Conservation (phyloP, 2,329 filamentous ascomycete genomes). For the Fusarium succisae region DNA sequence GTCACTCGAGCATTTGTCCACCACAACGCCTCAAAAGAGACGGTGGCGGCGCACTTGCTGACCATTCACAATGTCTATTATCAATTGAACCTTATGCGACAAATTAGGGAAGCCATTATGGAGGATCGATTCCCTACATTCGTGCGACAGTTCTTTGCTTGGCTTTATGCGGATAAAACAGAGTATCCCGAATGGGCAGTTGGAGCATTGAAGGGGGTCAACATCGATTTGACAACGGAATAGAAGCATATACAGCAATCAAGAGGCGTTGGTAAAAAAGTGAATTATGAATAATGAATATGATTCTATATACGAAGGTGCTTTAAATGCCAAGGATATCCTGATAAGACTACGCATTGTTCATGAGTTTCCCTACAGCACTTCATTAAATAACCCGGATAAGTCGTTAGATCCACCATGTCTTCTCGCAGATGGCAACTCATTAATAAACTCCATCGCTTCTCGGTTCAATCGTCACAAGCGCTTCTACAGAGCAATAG, state of each 20-base stretch:
- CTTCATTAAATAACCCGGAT: constrained; percentile 36
- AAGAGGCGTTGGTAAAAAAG: constrained; percentile 14
- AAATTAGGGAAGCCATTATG: constrained; percentile 79
- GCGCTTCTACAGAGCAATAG: constrained; percentile 37
- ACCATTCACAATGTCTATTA: constrained; percentile 98
- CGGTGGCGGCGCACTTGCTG: constrained; percentile 83
- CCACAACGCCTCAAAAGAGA: constrained; percentile 94
- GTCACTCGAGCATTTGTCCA: constrained; percentile 90
- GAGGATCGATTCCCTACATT: constrained; percentile 84
- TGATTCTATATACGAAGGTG: constrained; percentile 36
- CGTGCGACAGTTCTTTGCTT: constrained; percentile 78
- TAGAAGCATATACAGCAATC: constrained; percentile 11
- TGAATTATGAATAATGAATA: constrained; percentile 25
- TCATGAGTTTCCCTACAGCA: constrained; percentile 15
- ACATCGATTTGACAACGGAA: constrained; percentile 66
- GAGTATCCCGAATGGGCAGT: constrained; percentile 87
- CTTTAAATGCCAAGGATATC: constrained; percentile 20
- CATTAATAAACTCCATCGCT: constrained; percentile 4
- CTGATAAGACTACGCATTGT: constrained; percentile 5
- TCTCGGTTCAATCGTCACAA: neutral
- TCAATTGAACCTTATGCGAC: constrained; percentile 83
- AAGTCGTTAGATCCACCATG: constrained; percentile 32
- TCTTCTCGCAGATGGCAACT: constrained; percentile 5
- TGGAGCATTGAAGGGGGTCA: constrained; percentile 79
- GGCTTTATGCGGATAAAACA: constrained; percentile 70